These are phyloP conservation scores for Tephrocybe sp. DNA, from an alignment of 768 basidiomycete species.

Conservation along the genomic window DNA sequence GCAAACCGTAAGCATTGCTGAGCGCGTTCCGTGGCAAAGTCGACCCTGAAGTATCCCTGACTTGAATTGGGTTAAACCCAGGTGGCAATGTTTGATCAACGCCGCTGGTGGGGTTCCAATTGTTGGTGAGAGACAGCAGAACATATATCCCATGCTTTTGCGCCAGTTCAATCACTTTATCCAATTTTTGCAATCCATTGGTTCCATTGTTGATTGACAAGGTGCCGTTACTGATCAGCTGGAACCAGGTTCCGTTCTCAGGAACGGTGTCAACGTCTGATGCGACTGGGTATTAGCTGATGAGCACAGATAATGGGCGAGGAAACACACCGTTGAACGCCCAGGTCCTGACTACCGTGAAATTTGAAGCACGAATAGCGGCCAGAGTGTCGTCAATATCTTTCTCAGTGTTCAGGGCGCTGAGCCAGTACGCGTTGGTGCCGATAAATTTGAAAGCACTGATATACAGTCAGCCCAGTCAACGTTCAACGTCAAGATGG, in stretches of 20 bases:
- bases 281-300: not conserved
- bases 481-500: not conserved
- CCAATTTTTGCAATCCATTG: slow-evolving; percentile 63
- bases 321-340: slow-evolving; percentile 60
- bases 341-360: slow-evolving; percentile 67
- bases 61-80: slow-evolving; percentile 50
- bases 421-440: slow-evolving; percentile 71
- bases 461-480: slow-evolving; percentile 5
- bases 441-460: slow-evolving; percentile 35
- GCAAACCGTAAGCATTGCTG: slow-evolving; percentile 63
- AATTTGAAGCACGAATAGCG: slow-evolving; percentile 54
- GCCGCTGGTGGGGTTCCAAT: slow-evolving; percentile 39
- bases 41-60: slow-evolving; percentile 23
- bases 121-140: slow-evolving; percentile 59
- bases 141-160: slow-evolving; percentile 53
- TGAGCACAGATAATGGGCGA: not conserved
- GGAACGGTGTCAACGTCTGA: slow-evolving; percentile 55
- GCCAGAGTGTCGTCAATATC: slow-evolving; percentile 61
- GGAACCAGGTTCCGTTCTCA: slow-evolving; percentile 63
- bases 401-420: slow-evolving; percentile 46
- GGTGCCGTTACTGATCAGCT: slow-evolving; percentile 55
- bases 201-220: slow-evolving; percentile 55
- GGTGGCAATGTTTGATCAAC: slow-evolving; percentile 11
- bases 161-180: slow-evolving; percentile 55
- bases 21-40: slow-evolving; percentile 47